phyloP scores from a whole-genome alignment of 1,139 yeast genomes.

The Yamadazyma membranifaciens region DNA sequence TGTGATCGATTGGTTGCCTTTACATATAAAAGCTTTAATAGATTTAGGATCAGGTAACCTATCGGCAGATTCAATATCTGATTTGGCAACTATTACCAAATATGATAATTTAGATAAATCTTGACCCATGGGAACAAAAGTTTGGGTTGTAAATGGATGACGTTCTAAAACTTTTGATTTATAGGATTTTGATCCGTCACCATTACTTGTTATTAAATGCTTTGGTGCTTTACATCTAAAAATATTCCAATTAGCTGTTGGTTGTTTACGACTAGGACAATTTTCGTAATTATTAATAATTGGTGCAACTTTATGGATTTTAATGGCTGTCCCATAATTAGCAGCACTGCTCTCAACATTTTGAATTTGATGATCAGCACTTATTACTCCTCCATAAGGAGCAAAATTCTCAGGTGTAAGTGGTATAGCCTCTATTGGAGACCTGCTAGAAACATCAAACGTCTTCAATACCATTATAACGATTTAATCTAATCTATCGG shows the following conservation, averaged over 20 bases:
- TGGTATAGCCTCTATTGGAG: conserved; percentile 32
- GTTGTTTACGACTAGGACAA: conserved; percentile 45
- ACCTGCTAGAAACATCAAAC: conserved; percentile 25
- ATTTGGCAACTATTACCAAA: conserved; percentile 77
- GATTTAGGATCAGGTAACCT: conserved; percentile 60
- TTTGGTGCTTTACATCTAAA: conserved; percentile 79
- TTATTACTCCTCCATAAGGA: conserved; percentile 45
- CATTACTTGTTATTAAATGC: conserved; percentile 44
- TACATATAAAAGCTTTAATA: conserved; percentile 67
- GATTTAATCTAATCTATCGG: no score
- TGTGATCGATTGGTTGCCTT: conserved; percentile 85
- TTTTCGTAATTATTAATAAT: conserved; percentile 49
- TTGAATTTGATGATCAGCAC: conserved; percentile 45
- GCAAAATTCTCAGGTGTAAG: conserved; percentile 44
- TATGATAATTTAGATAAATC: conserved; percentile 49
- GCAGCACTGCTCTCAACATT: conserved; percentile 47
- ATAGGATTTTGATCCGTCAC: conserved; percentile 34
- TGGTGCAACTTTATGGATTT: conserved; percentile 71
- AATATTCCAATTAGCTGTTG: conserved; percentile 74
- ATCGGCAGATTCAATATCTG: conserved; percentile 28
- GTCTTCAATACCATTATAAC: conserved; percentile 41
- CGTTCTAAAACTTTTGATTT: conserved; percentile 74
- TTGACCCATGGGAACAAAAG: conserved; percentile 87
- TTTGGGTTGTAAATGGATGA: conserved; percentile 89
- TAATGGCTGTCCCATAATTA: conserved; percentile 91